Conservation (phyloP, 148 eudicot species). For the Vaccinium myrtillus region DNA sequence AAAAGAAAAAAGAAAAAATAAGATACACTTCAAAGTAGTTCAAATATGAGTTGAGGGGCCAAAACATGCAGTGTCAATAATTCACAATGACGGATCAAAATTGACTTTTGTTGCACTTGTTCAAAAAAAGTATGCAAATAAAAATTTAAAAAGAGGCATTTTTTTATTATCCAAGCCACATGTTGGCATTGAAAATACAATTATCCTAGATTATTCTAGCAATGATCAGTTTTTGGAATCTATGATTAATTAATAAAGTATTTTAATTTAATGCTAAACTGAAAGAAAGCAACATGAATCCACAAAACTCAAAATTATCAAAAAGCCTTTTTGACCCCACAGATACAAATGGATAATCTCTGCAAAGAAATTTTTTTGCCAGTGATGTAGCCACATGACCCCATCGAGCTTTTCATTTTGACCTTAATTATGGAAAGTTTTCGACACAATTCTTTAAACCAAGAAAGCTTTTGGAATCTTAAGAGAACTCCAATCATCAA, state of each 20-base stretch:
- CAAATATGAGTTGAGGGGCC: background rate
- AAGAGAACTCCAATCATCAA: background rate
- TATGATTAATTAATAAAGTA: background rate
- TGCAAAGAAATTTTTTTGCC: background rate
- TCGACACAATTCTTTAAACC: background rate
- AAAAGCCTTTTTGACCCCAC: background rate
- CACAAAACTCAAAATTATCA: background rate
- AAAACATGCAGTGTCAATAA: background rate
- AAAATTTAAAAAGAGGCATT: background rate
- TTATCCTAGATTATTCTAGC: background rate
- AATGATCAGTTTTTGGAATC: conserved; percentile 18
- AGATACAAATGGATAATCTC: background rate
- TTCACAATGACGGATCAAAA: background rate
- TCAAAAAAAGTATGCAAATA: background rate
- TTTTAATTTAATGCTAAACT: background rate
- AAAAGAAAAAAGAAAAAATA: no score
- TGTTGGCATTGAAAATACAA: background rate
- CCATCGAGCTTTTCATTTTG: background rate
- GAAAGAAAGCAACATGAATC: background rate
- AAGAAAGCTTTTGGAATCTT: background rate
- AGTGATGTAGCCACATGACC: background rate
- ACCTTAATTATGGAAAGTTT: no score
- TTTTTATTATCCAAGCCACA: background rate
- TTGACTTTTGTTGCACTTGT: background rate
- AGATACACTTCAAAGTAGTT: background rate